Base-by-base conservation (phyloP, 208 protist genomes). In the Lotmaria passim region DNA sequence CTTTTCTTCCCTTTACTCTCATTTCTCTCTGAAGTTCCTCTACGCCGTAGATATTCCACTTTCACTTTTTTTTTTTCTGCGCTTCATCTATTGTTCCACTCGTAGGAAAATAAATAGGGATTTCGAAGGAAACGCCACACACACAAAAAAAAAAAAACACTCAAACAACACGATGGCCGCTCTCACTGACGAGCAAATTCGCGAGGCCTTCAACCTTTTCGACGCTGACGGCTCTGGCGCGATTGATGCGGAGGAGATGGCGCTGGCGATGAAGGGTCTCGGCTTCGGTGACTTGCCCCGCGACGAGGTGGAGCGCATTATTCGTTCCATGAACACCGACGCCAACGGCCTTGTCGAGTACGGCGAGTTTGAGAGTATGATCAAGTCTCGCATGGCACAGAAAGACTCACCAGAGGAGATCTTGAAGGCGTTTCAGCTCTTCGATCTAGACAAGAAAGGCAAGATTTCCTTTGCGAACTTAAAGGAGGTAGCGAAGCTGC, bases 151-250 rank as follows among this genome's bases (percentile, higher is more conserved):
- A 53, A 26, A 53, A 8, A 53, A 31, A 43, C 0, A 41, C 21
- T 6, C 33, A 38, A 33, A 56, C 8, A 56, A 15, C 19, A 24
- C n/a, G 34, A 96, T 95, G 92, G 91, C 93, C 0, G 91, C 91
- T 7, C 87, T 97, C 7, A 96, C 93, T 3, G 87, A 96, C 50
- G 91, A 96, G 68, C 93, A 97, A 41, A 98, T 99, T 34, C 88
- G 90, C 15, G 96, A 99, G 87, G 97, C 97, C 17, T 99, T 99
- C 75, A 97, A 99, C 52, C 93, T 99, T n/a, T 99, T 99, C 59
- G 97, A 99, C 76, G 90, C 90, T 10, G 96, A 99, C 72, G 93
- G 97, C 55, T 89, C 87, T 26, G 97, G 97, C 10, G 71, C 82
- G 5, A 98, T 98, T 64, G 91, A 98, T 46, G 90, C 83, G 34